Evolutionary conservation across 805 yeast species (phyloP).

Genomic region (Candida glaebosa): DNA sequence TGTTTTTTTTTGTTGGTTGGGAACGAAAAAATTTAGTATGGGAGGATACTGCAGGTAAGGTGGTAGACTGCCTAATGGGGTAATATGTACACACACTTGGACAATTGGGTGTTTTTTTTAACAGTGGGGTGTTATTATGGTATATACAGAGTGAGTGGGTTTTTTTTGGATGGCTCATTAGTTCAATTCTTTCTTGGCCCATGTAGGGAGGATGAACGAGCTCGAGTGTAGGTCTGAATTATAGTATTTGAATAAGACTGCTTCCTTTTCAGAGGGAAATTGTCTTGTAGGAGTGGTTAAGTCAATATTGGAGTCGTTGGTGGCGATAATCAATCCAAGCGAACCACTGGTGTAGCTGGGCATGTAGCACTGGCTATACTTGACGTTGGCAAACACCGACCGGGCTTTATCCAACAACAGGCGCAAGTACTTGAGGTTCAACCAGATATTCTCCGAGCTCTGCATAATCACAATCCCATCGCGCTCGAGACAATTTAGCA

Average conservation of each 20-base stretch:
- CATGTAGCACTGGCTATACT: slow-evolving; percentile 74
- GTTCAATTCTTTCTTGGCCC: slow-evolving; percentile 52
- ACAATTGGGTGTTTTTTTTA: no score
- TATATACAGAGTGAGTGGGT: no score
- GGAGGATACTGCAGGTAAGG: neutral
- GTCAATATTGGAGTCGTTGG: slow-evolving; percentile 47
- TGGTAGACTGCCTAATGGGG: no score
- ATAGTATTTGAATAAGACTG: slow-evolving; percentile 57
- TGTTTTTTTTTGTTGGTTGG: neutral
- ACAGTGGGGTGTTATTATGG: no score
- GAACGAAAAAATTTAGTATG: neutral
- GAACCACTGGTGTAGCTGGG: slow-evolving; percentile 91
- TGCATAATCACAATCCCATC: slow-evolving; percentile 78
- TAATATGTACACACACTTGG: no score
- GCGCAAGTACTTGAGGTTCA: slow-evolving; percentile 52
- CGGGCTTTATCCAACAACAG: slow-evolving; percentile 46
- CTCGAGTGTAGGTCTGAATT: slow-evolving; percentile 63
- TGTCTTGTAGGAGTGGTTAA: slow-evolving; percentile 52
- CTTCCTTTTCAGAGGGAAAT: slow-evolving; percentile 44
- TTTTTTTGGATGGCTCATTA: no score
- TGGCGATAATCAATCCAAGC: slow-evolving; percentile 72
- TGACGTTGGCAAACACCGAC: slow-evolving; percentile 56
- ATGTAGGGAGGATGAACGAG: slow-evolving; percentile 74
- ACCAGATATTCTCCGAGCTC: slow-evolving; percentile 73
- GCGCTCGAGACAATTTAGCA: slow-evolving; percentile 57